A percentile compares a stretch with the other conserved stretches of the same genome.
Conservation (phyloP, 306 rosid species). For the Medicago ruthenica region DNA sequence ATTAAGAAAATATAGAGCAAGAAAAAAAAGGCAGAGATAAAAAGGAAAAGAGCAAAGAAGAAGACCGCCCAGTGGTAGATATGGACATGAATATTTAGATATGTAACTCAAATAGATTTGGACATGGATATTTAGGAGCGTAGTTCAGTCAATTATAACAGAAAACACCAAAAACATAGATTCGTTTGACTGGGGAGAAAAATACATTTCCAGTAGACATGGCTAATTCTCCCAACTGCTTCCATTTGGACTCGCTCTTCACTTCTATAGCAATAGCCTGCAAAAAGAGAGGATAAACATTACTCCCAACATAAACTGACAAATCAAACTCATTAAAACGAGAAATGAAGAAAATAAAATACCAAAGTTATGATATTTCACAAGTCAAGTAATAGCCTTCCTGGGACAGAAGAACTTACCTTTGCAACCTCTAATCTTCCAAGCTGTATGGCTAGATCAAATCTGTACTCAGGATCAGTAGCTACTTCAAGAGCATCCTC, state of each 20-base stretch:
- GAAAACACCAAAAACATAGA: conserved; percentile 31
- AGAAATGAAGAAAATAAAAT: conserved; percentile 27
- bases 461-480: conserved; percentile 93
- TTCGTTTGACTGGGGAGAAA: conserved; percentile 11
- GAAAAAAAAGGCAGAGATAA: neutral
- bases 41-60: neutral
- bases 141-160: conserved; percentile 9
- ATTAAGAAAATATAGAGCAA: neutral
- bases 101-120: conserved; percentile 5
- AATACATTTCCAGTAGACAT: conserved; percentile 94
- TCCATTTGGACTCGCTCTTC: conserved; percentile 96
- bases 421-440: conserved; percentile 93
- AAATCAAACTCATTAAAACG: conserved; percentile 21
- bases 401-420: conserved; percentile 54
- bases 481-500: conserved; percentile 99
- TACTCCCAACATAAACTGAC: conserved; percentile 27
- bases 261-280: conserved; percentile 88
- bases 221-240: conserved; percentile 97
- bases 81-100: neutral
- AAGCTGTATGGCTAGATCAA: conserved; percentile 95
- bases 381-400: conserved; percentile 20
- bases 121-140: conserved; percentile 16
- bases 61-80: neutral
- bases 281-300: conserved; percentile 31
- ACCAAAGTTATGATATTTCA: conserved; percentile 24